Conservation (phyloP, 768 basidiomycete genomes). For the Lepiota venenata region DNA sequence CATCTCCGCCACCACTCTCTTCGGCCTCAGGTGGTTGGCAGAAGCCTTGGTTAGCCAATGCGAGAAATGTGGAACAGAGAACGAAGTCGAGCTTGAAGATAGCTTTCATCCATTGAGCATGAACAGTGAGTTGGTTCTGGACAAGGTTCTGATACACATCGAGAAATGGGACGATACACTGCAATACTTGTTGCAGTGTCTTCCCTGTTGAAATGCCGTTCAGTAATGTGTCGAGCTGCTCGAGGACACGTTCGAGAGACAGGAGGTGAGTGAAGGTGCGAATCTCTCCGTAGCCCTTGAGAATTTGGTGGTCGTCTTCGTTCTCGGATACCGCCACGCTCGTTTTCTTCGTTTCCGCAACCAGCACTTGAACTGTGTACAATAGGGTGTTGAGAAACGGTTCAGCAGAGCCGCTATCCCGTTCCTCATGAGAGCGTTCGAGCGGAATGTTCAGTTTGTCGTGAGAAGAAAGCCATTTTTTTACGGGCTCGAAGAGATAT, state of each 20-base stretch:
- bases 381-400: slow-evolving; percentile 60
- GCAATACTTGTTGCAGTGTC: slow-evolving; percentile 30
- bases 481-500: slow-evolving; percentile 10
- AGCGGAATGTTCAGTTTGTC: neutral
- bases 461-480: slow-evolving; percentile 7
- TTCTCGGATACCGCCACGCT: slow-evolving; percentile 15
- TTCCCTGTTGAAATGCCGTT: slow-evolving; percentile 31
- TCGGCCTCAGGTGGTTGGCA: slow-evolving; percentile 81
- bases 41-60: slow-evolving; percentile 83
- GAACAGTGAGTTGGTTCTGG: slow-evolving; percentile 51
- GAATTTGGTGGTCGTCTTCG: slow-evolving; percentile 45
- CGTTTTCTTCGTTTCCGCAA: slow-evolving; percentile 24
- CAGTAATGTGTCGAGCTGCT: slow-evolving; percentile 38
- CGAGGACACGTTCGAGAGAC: slow-evolving; percentile 39
- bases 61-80: slow-evolving; percentile 67
- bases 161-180: slow-evolving; percentile 73
- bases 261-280: slow-evolving; percentile 46
- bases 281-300: slow-evolving; percentile 40
- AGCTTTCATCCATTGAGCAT: slow-evolving; percentile 66
- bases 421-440: neutral
- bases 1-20: slow-evolving; percentile 51
- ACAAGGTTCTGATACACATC: slow-evolving; percentile 56
- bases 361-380: slow-evolving; percentile 59
- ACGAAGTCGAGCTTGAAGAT: slow-evolving; percentile 85
- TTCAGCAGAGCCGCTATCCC: slow-evolving; percentile 23